Percentiles rank a stretch among this genome's conserved stretches.
Conservation (phyloP, 179 eudicot species). For the Amaranthus tricolor region DNA sequence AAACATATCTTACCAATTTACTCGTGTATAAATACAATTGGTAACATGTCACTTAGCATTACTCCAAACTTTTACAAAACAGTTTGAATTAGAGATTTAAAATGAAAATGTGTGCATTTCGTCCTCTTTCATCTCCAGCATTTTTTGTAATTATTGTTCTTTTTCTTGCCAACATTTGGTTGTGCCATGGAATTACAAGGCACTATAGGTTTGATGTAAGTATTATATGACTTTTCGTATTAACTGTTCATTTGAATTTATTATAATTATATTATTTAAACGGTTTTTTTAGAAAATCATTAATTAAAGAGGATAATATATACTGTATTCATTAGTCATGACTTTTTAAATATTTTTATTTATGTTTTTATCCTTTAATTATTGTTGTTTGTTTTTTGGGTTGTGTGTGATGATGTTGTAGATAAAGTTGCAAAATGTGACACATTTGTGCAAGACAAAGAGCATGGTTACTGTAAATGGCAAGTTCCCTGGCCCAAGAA, state of each 20-base stretch:
- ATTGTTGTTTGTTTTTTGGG: background rate
- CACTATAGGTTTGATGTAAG: conserved; percentile 65
- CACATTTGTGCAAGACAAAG: conserved; percentile 65
- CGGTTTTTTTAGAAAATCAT: no score
- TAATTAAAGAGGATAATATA: no score
- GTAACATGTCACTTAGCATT: conserved; percentile 12
- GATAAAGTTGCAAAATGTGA: conserved; percentile 54
- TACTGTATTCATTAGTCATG: no score
- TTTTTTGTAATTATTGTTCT: conserved; percentile 20
- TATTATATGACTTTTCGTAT: background rate
- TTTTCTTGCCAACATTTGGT: conserved; percentile 18
- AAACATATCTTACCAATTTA: background rate
- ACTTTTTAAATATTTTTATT: background rate
- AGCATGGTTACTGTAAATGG: conserved; percentile 61
- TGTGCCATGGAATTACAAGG: conserved; percentile 39
- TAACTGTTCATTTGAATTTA: no score
- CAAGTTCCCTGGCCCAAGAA: conserved; percentile 55
- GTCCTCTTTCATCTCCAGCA: background rate
- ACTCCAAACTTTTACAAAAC: background rate
- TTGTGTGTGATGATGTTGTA: conserved; percentile 20
- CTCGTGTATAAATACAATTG: conserved; percentile 15
- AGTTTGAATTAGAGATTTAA: background rate
- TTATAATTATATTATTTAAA: no score
- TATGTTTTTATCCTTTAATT: background rate
- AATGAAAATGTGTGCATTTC: conserved; percentile 23